Evolutionary conservation across 352 stramenopile species (phyloP).

Genomic region (Pythium monospermum): DNA sequence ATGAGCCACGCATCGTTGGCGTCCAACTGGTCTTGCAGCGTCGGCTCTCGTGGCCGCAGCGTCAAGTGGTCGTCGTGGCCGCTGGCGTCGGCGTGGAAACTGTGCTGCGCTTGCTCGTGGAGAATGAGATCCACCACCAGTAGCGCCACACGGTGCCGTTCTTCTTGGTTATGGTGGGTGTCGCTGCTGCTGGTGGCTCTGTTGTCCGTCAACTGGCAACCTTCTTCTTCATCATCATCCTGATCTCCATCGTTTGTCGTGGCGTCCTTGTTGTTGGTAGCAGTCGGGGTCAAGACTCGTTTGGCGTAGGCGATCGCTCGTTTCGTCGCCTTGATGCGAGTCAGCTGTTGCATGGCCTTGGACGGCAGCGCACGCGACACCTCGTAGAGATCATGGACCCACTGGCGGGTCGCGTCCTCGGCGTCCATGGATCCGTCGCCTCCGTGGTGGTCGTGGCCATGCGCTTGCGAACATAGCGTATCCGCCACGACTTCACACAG

Average conservation of each 20-base stretch:
- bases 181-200: background rate
- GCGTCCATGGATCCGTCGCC: background rate
- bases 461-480: conserved; percentile 51
- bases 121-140: conserved; percentile 55
- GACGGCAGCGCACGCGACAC: conserved; percentile 65
- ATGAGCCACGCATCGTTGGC: conserved; percentile 46
- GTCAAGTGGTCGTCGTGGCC: conserved; percentile 7
- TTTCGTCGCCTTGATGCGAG: conserved; percentile 35
- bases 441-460: conserved; percentile 22
- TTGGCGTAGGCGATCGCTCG: conserved; percentile 25
- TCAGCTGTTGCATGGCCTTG: conserved; percentile 64
- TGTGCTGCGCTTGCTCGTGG: conserved; percentile 45
- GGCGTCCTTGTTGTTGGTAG: background rate
- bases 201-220: background rate
- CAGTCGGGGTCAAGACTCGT: conserved; percentile 7
- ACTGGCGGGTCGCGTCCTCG: conserved; percentile 21
- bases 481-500: conserved; percentile 81
- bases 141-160: conserved; percentile 47
- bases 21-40: conserved; percentile 15
- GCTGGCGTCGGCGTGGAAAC: conserved; percentile 5
- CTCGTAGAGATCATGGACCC: conserved; percentile 73
- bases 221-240: too few species aligned
- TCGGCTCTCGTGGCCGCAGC: conserved; percentile 16
- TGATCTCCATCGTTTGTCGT: background rate
- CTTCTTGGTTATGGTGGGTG: conserved; percentile 19